Percentiles rank a stretch among this genome's conserved stretches.
These are phyloP conservation scores for Cladosporium sp. DNA, from an alignment of 2,329 filamentous ascomycete genomes.

Conservation along the genomic window DNA sequence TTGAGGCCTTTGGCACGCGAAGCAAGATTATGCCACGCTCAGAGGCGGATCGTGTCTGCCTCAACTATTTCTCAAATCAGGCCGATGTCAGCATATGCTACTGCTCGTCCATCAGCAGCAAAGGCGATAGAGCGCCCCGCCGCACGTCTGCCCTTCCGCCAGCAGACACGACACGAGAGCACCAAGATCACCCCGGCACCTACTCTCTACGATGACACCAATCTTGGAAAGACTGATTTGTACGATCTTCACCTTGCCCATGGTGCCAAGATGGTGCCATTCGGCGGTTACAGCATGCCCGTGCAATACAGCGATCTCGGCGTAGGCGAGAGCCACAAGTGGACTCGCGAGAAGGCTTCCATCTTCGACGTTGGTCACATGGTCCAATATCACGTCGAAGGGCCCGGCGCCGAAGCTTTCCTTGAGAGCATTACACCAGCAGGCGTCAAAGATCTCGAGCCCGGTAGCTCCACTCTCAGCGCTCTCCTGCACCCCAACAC, in stretches of 20 bases:
- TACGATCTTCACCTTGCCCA: slow-evolving; percentile 73
- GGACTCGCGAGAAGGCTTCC: slow-evolving; percentile 82
- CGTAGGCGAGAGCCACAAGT: slow-evolving; percentile 80
- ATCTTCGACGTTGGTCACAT: slow-evolving; percentile 97
- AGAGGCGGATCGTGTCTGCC: background rate
- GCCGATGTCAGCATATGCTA: background rate
- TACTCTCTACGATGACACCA: slow-evolving; percentile 26
- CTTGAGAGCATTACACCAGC: slow-evolving; percentile 81
- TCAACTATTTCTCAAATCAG: background rate
- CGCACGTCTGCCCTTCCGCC: slow-evolving; percentile 10
- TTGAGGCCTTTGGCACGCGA: slow-evolving; percentile 10
- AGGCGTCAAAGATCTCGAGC: slow-evolving; percentile 59
- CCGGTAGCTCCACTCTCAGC: slow-evolving; percentile 76
- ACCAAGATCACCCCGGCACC: slow-evolving; percentile 22
- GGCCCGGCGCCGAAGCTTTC: slow-evolving; percentile 74
- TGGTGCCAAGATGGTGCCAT: slow-evolving; percentile 94
- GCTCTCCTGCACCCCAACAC: slow-evolving; percentile 72
- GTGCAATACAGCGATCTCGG: slow-evolving; percentile 77
- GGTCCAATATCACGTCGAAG: slow-evolving; percentile 81
- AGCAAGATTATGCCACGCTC: background rate
- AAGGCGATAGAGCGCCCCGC: background rate
- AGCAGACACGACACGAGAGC: slow-evolving; percentile 25
- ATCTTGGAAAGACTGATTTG: slow-evolving; percentile 57
- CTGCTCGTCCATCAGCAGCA: background rate
- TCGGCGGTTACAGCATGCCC: slow-evolving; percentile 89